Conservation (phyloP, 1,284 basidiomycete genomes). For the Kalmanozyma brasiliensis region DNA sequence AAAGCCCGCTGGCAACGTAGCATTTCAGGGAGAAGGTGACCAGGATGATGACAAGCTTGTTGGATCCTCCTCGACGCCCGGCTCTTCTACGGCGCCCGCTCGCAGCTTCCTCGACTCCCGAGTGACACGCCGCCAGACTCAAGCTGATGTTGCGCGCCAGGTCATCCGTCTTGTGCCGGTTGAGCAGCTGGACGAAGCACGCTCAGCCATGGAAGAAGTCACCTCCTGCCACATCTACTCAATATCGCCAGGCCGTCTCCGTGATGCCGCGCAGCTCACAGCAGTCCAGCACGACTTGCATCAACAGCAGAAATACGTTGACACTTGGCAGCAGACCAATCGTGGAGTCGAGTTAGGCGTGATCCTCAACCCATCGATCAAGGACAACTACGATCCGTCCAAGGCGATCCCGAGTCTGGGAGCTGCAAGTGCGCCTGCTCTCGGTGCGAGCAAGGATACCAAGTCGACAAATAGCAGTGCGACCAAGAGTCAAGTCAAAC, state of each 20-base stretch:
- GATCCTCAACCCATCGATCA: slow-evolving; percentile 31
- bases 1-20: not conserved
- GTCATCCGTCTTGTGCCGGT: slow-evolving; percentile 35
- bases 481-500: slow-evolving; percentile 18
- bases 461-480: slow-evolving; percentile 9
- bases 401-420: slow-evolving; percentile 34
- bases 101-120: slow-evolving; percentile 32
- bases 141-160: slow-evolving; percentile 11
- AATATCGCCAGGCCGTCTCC: slow-evolving; percentile 38
- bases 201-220: slow-evolving; percentile 13
- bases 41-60: slow-evolving; percentile 11
- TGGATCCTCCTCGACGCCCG: slow-evolving; percentile 15
- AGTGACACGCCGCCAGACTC: slow-evolving; percentile 13
- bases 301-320: slow-evolving; percentile 40
- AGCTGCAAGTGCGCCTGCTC: slow-evolving; percentile 26
- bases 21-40: slow-evolving; percentile 1
- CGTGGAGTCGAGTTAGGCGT: slow-evolving; percentile 50
- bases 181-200: slow-evolving; percentile 36
- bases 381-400: slow-evolving; percentile 42
- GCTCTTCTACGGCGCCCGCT: slow-evolving; percentile 13
- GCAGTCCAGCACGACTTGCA: slow-evolving; percentile 54
- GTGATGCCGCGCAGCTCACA: slow-evolving; percentile 48
- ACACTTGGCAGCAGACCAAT: slow-evolving; percentile 44
- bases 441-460: slow-evolving; percentile 14
- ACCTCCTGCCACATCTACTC: slow-evolving; percentile 53